Evolutionary conservation across 768 basidiomycete genomes (phyloP).

Genomic region (Chalciporus pseudorubinellus): DNA sequence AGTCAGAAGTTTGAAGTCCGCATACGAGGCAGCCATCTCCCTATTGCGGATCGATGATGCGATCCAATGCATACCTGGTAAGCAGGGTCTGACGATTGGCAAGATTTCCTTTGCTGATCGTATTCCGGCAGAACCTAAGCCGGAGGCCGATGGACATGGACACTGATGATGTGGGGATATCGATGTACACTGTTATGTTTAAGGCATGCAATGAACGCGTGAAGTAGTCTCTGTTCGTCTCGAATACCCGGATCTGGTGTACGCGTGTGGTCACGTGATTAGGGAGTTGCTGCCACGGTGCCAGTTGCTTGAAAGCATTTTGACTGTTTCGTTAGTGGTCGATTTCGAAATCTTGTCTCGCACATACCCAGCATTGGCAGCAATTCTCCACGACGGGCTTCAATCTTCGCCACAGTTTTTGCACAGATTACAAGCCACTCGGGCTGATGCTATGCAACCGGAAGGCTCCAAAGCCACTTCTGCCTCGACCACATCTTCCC

Average conservation of each 20-base stretch:
- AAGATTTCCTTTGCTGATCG: constrained; percentile 14
- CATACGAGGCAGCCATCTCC: constrained; percentile 94
- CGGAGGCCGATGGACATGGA: constrained; percentile 72
- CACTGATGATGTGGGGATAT: constrained; percentile 42
- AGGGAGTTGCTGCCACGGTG: not conserved
- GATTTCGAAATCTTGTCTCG: constrained; percentile 20
- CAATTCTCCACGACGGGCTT: constrained; percentile 9
- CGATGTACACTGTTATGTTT: constrained; percentile 11
- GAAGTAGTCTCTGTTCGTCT: too few species aligned
- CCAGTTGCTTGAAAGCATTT: too few species aligned
- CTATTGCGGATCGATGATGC: constrained; percentile 94
- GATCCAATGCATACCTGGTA: constrained; percentile 87
- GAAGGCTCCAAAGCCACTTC: constrained; percentile 38
- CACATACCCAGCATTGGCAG: not conserved
- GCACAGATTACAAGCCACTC: constrained; percentile 29
- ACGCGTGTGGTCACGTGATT: constrained; percentile 30
- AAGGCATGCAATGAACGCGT: constrained; percentile 5
- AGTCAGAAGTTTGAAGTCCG: constrained; percentile 94
- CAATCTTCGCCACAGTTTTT: constrained; percentile 19
- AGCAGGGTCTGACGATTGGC: constrained; percentile 28
- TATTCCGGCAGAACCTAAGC: constrained; percentile 57
- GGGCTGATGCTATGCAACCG: constrained; percentile 52
- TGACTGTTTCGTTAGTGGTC: constrained; percentile 8
- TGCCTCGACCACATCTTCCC: constrained; percentile 43
- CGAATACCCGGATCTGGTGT: too few species aligned